Conservation (phyloP, 306 rosid genomes). For the Geum urbanum region DNA sequence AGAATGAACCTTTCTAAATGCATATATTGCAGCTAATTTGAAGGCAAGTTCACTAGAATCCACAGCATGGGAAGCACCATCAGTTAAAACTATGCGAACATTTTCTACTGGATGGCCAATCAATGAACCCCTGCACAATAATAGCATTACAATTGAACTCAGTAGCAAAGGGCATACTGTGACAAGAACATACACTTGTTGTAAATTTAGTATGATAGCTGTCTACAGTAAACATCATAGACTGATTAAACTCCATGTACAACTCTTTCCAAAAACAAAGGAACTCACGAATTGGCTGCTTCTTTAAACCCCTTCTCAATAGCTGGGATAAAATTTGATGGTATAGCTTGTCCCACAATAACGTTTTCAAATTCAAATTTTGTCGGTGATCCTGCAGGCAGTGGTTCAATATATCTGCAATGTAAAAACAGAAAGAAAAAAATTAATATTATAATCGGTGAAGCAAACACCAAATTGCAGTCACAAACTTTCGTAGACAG, state of each 20-base stretch:
- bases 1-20: constrained; percentile 87
- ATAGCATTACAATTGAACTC: constrained; percentile 18
- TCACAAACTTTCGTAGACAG: not conserved
- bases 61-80: constrained; percentile 97
- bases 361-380: constrained; percentile 93
- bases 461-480: not conserved
- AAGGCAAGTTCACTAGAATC: constrained; percentile 99
- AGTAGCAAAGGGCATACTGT: not conserved
- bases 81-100: constrained; percentile 70
- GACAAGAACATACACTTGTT: not conserved
- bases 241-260: too few species aligned
- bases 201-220: not conserved
- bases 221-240: not conserved
- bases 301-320: constrained; percentile 96
- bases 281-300: constrained; percentile 92
- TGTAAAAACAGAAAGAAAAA: constrained; percentile 10
- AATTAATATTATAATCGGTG: not conserved
- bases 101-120: constrained; percentile 98
- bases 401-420: constrained; percentile 85
- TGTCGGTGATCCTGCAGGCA: constrained; percentile 64
- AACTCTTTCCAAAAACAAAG: not conserved
- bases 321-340: constrained; percentile 88
- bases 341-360: constrained; percentile 94
- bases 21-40: constrained; percentile 92
- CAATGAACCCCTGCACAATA: constrained; percentile 69